Evolutionary conservation across 768 basidiomycete genomes (phyloP), one percentile per base, ranked within the genome.

Genomic region (Lepiota brunneoincarnata): DNA sequence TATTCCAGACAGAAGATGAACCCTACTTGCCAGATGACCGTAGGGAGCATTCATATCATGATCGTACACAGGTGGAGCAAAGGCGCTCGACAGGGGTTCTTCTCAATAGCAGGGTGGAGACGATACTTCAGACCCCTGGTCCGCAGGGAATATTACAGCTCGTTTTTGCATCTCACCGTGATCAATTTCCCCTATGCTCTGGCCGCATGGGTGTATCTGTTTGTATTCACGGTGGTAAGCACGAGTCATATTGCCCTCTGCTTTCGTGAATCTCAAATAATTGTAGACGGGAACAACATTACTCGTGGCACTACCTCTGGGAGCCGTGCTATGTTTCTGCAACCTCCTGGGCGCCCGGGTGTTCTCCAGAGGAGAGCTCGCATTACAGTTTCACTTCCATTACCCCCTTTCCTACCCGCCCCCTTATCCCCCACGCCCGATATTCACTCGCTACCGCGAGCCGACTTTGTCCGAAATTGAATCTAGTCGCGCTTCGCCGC

Each of bases 101-200:
- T 72, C 51, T 73, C 70, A 10, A 58, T 44, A 44, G 69, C 61
- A 45, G 69, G 67, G 10, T 83, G 78, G 80, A 68, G 65, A 28
- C 68, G 72, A 55, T 91, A 92, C 63, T 91, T 87, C 64, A 70
- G 80, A 24, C 91, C 90, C 3, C 54, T 91, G 61, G 51, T 59
- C 15, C 72, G 70, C 56, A 70, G 61, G 55, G 75, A 76, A n/a
- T 91, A 91, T 62, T 88, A 85, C 60, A 67, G 74, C 21, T 72
- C 88, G 0, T 67, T 88, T 23, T 78, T 89, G 51, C 91, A 93
- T 65, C 74, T 93, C 18, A 64, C 83, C 38, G 72, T 87, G 21
- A 43, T 92, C 61, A 92, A 93, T 68, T 89, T 93, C 62, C 89
- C 89, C 0, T 91, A 80, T 61, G 87, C 87, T 14, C 68, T 92